Evolutionary conservation across 345 rosid genomes (phyloP), one percentile per base, ranked within the genome.

Genomic region (Toxicodendron radicans): DNA sequence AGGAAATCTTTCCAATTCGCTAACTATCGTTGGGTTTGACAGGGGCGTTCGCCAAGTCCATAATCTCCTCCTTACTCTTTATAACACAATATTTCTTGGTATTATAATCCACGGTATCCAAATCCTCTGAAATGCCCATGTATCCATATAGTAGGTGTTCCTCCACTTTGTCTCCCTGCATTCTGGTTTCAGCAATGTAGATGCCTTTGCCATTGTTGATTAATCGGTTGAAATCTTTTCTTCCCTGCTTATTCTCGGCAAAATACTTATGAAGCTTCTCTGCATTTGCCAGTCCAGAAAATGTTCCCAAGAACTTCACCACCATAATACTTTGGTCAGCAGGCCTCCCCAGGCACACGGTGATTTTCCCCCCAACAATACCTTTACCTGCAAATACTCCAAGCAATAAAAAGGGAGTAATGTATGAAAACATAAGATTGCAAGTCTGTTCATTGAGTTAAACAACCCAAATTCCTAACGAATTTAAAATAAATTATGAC

Each of bases 1-100:
- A 10, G n/a, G 1, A 12, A 54, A 33, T 45, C 11, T 21, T 62
- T 54, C 9, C 10, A 2, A 30, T 14, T 59, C 2, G 43, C 60
- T 82, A 78, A 58, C 77, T 75, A 41, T 80, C 84, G 41, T 77
- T 81, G 8, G 71, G 33, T 76, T 85, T 89, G 24, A 86, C 85
- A 59, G 92, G 94, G 48, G 81, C 92, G 70, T 90, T 80, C 12
- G 82, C 89, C 71, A 90, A 80, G 66, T 90, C 91, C 66, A 74
- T 75, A 52, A 84, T 90, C 83, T 80, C 89, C 70, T 77, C 79
- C 86, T 82, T 87, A 78, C 89, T 85, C 80, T 85, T 85, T 76
- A 87, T 56, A 16, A 46, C 20, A 70, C 84, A 75, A 64, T 74
- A 56, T 49, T 80, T 82, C 82, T 84, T 87, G 58, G 89, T 77